Conservation (phyloP, 2,329 filamentous ascomycete species). For the Pyrenochaeta sp. region DNA sequence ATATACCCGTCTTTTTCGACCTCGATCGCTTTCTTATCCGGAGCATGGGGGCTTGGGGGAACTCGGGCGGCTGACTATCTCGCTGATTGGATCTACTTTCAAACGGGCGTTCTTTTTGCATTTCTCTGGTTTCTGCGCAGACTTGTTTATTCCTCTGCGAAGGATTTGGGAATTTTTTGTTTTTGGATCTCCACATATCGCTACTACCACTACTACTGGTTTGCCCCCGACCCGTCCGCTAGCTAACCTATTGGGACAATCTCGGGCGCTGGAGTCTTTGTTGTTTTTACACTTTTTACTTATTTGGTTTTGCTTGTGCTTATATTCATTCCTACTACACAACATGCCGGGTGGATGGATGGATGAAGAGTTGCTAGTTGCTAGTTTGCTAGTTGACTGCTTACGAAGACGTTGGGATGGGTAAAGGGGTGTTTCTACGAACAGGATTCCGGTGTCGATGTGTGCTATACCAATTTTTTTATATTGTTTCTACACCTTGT, state of each 20-base stretch:
- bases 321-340: neutral
- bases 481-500: neutral
- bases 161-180: neutral
- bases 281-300: neutral
- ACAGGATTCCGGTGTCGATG: neutral
- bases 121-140: neutral
- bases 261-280: neutral
- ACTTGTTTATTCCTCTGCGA: neutral
- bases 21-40: constrained; percentile 24
- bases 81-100: neutral
- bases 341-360: neutral
- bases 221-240: neutral
- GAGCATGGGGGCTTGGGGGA: constrained; percentile 22
- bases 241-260: neutral
- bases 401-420: too few relatives aligned
- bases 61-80: neutral
- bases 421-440: neutral
- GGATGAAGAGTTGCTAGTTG: neutral
- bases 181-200: constrained; percentile 1
- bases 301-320: neutral
- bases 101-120: constrained; percentile 1
- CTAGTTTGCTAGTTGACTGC: too few relatives aligned
- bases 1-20: constrained; percentile 37
- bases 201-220: neutral
- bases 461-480: constrained; percentile 2